A percentile compares a stretch with the other conserved stretches of the same genome.
phyloP scores from a whole-genome alignment of 2,329 filamentous ascomycete genomes.

The Colletotrichum sp. region DNA sequence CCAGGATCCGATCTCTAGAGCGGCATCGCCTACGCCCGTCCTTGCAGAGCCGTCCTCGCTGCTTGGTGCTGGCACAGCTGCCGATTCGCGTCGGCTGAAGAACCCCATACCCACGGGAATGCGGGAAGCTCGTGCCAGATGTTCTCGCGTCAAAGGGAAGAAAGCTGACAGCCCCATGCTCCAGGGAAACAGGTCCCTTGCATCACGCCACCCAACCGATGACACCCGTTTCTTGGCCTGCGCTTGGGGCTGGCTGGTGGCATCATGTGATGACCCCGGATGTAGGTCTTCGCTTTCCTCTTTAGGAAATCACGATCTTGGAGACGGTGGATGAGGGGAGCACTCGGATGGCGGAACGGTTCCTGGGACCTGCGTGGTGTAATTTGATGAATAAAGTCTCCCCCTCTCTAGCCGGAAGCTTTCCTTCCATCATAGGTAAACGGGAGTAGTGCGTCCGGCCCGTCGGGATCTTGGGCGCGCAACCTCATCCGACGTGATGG shows the following conservation, averaged over 20 bases:
- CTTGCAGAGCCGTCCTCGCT: not conserved
- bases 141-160: not conserved
- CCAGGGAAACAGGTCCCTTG: not conserved
- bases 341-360: not conserved
- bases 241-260: not conserved
- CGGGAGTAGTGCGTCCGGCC: conserved; percentile 6
- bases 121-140: not conserved
- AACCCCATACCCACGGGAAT: not conserved
- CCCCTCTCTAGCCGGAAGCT: conserved; percentile 6
- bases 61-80: not conserved
- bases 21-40: not conserved
- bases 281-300: not conserved
- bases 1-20: not conserved
- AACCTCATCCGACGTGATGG: not conserved
- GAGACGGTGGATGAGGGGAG: not conserved
- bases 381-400: not conserved
- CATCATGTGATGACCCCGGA: not conserved
- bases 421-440: conserved; percentile 2
- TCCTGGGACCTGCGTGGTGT: conserved; percentile 17
- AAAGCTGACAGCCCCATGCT: not conserved
- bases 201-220: not conserved
- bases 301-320: not conserved
- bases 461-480: not conserved
- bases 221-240: not conserved
- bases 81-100: not conserved